Evolutionary conservation across 2,329 filamentous ascomycete genomes (phyloP).

Genomic region (Periconia sp.): DNA sequence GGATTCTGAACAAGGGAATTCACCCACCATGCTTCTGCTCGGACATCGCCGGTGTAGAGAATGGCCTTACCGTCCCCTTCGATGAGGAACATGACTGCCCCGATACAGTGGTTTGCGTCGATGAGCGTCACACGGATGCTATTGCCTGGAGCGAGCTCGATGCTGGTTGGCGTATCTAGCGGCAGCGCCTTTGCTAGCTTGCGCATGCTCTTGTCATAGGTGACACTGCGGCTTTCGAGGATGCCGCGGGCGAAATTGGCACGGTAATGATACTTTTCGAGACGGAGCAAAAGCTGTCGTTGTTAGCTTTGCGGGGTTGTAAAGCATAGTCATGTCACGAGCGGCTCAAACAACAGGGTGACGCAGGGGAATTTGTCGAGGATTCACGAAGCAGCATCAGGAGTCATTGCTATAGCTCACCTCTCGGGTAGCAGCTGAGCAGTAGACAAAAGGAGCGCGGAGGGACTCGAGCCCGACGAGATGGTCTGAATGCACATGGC

Average conservation of each 20-base stretch:
- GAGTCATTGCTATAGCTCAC: slow-evolving; percentile 50
- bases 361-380: no score
- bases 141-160: slow-evolving; percentile 74
- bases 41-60: slow-evolving; percentile 87
- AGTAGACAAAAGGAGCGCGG: slow-evolving; percentile 85
- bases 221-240: slow-evolving; percentile 74
- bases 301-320: neutral
- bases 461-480: slow-evolving; percentile 79
- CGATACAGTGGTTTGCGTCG: slow-evolving; percentile 90
- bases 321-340: no score
- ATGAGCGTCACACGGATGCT: slow-evolving; percentile 82
- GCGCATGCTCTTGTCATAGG: slow-evolving; percentile 73
- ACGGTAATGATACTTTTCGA: slow-evolving; percentile 80
- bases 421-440: slow-evolving; percentile 81
- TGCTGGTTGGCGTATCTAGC: slow-evolving; percentile 75
- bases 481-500: slow-evolving; percentile 92
- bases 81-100: slow-evolving; percentile 91
- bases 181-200: slow-evolving; percentile 80
- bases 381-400: no score
- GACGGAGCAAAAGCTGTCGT: slow-evolving; percentile 70
- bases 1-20: slow-evolving; percentile 75
- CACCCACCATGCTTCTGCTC: slow-evolving; percentile 87
- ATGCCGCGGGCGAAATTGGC: slow-evolving; percentile 82
- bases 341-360: no score
- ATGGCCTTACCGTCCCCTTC: slow-evolving; percentile 75